Conservation (phyloP, 805 yeast genomes). For the Wickerhamomyces ciferrii region DNA sequence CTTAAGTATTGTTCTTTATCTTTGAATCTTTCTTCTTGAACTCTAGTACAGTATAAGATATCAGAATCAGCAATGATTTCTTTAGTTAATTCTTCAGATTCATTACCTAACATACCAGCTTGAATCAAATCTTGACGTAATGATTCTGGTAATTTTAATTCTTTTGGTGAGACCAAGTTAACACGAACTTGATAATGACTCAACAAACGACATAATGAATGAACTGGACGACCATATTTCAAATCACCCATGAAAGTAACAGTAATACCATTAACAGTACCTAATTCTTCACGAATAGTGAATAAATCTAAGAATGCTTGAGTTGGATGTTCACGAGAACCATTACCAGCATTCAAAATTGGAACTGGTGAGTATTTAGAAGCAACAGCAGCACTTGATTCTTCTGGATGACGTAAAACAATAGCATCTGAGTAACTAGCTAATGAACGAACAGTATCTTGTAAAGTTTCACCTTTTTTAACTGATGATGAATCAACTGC, state of each 20-base stretch:
- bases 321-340: slow-evolving; percentile 97
- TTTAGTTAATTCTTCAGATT: slow-evolving; percentile 72
- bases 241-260: slow-evolving; percentile 99
- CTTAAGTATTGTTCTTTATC: slow-evolving; percentile 74
- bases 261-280: slow-evolving; percentile 96
- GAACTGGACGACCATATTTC: slow-evolving; percentile 98
- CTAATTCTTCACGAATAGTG: slow-evolving; percentile 98
- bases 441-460: slow-evolving; percentile 92
- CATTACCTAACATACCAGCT: slow-evolving; percentile 66
- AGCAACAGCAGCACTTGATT: slow-evolving; percentile 87
- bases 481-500: slow-evolving; percentile 87
- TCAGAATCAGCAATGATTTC: slow-evolving; percentile 87
- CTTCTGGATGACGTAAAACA: slow-evolving; percentile 94
- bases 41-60: slow-evolving; percentile 95
- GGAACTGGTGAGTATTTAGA: slow-evolving; percentile 97
- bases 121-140: slow-evolving; percentile 61
- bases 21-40: slow-evolving; percentile 93
- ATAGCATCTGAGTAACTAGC: slow-evolving; percentile 96
- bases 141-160: slow-evolving; percentile 75
- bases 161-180: slow-evolving; percentile 88
- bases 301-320: slow-evolving; percentile 96
- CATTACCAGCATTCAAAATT: slow-evolving; percentile 96
- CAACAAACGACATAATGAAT: slow-evolving; percentile 86
- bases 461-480: slow-evolving; percentile 96
- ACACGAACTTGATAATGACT: slow-evolving; percentile 90